Percentiles rank a stretch among this genome's conserved stretches.
Evolutionary conservation across 2,329 filamentous ascomycete species (phyloP).

Genomic region (Fusarium transvaalense): DNA sequence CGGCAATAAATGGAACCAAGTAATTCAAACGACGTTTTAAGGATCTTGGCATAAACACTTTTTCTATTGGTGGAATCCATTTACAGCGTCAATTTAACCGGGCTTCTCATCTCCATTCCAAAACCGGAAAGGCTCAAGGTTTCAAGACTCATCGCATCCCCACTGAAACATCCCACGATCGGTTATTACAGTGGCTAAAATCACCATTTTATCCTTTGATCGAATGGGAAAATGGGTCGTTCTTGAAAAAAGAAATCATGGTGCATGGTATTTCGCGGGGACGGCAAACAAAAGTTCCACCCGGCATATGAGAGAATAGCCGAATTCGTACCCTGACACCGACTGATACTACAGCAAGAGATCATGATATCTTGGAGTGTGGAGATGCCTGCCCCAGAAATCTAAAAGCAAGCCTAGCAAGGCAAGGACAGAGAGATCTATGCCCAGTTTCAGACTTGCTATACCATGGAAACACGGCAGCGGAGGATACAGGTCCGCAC

Average conservation of each 20-base stretch:
- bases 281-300: not conserved
- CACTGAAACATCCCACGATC: conserved; percentile 19
- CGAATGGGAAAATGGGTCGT: not conserved
- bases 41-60: not conserved
- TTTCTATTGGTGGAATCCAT: conserved; percentile 16
- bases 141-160: conserved; percentile 8
- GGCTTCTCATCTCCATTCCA: conserved; percentile 5
- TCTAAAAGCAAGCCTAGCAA: not conserved
- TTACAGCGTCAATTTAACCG: conserved; percentile 3
- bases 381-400: not conserved
- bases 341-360: not conserved
- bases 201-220: conserved; percentile 6
- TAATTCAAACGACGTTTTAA: conserved; percentile 9
- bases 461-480: conserved; percentile 5
- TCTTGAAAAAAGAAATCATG: not conserved
- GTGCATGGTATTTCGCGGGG: not conserved
- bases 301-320: conserved; percentile 6
- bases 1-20: not conserved
- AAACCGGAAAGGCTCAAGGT: conserved; percentile 18
- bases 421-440: not conserved
- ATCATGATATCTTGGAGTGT: not conserved
- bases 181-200: conserved; percentile 4
- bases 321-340: conserved; percentile 3
- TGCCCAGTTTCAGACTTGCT: not conserved
- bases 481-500: conserved; percentile 25